Base-by-base conservation (phyloP, 75 land plant genomes). In the Selaginella tamariscina region DNA sequence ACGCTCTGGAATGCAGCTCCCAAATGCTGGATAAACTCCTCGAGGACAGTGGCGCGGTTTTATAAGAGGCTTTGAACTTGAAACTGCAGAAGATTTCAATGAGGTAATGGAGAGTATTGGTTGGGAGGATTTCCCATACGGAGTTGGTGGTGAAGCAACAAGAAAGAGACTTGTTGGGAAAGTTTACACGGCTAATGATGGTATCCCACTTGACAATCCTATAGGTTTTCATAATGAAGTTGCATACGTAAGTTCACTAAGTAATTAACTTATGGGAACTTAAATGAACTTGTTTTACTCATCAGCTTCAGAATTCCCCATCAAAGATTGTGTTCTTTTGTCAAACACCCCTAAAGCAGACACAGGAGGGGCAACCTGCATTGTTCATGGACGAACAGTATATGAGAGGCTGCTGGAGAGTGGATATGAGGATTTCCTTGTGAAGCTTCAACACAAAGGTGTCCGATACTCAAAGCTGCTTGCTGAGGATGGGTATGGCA, bases 161-260 rank as follows among this genome's bases (percentile, higher is more conserved):
- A 27, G 83, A 18, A 56, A 32, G 0, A 56, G 69, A 13, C 33
- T 81, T 2, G 49, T 67, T 20, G 73, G 77, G 0, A 30, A 78
- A n/a, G 75, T 79, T 0, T 79, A 49, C 64, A 79, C 83, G 2
- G 81, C 81, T 31, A 81, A 81, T 49, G 83, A 81, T 32, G 73
- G 65, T 22, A 71, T 75, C 8, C 82, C 74, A 26, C 11, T 49
- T 49, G 11, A 55, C 0, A 68, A 68, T 24, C 49, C 32, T 64
- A 81, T 81, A 11, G 56, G 57, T 65, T 81, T 68, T 72, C 83
- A 81, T 26, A 78, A 81, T 54, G 83, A 81, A 21, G 76, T 78
- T 77, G 71, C 70, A 28, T 20, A 74, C 77, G 83, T 81, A 67
- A n/a, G n/a, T n/a, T n/a, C n/a, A n/a, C n/a, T n/a, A n/a, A n/a